These are phyloP conservation scores for Monoraphidium neglectum DNA, from an alignment of 139 green algal genomes.

Conservation along the genomic window DNA sequence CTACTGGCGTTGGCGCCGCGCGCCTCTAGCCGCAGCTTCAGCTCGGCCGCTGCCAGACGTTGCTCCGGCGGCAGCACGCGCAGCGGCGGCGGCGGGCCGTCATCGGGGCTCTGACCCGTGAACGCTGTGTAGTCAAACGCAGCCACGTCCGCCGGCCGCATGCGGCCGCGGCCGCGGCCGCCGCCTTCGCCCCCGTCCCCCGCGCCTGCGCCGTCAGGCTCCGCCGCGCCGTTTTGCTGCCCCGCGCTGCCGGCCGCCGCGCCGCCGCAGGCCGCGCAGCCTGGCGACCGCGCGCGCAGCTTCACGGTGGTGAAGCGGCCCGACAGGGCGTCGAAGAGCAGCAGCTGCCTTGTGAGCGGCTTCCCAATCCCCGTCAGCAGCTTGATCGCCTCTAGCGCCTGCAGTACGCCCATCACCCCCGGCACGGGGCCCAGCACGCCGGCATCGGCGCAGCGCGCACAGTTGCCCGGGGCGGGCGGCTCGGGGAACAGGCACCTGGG, in stretches of 20 bases:
- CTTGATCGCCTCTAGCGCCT: slow-evolving; percentile 96
- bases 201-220: background rate
- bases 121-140: slow-evolving; percentile 81
- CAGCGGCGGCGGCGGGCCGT: slow-evolving; percentile 50
- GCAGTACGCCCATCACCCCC: slow-evolving; percentile 90
- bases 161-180: background rate
- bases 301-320: slow-evolving; percentile 76
- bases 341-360: slow-evolving; percentile 57
- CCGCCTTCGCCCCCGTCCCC: background rate
- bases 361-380: slow-evolving; percentile 71
- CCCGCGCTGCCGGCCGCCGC: slow-evolving; percentile 46
- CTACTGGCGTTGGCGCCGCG: background rate
- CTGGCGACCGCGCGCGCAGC: slow-evolving; percentile 53
- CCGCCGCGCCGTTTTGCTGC: background rate
- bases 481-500: slow-evolving; percentile 87
- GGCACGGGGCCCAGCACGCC: slow-evolving; percentile 92
- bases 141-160: slow-evolving; percentile 37
- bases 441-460: slow-evolving; percentile 85
- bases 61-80: slow-evolving; percentile 45
- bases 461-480: slow-evolving; percentile 73
- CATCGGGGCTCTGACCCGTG: slow-evolving; percentile 63
- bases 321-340: slow-evolving; percentile 74
- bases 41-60: slow-evolving; percentile 37
- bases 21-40: slow-evolving; percentile 6
- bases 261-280: slow-evolving; percentile 73